Evolutionary conservation across 108 stramenopile species (phyloP), one percentile per base, ranked within the genome.

Genomic region (Hondaea fermentalgiana): DNA sequence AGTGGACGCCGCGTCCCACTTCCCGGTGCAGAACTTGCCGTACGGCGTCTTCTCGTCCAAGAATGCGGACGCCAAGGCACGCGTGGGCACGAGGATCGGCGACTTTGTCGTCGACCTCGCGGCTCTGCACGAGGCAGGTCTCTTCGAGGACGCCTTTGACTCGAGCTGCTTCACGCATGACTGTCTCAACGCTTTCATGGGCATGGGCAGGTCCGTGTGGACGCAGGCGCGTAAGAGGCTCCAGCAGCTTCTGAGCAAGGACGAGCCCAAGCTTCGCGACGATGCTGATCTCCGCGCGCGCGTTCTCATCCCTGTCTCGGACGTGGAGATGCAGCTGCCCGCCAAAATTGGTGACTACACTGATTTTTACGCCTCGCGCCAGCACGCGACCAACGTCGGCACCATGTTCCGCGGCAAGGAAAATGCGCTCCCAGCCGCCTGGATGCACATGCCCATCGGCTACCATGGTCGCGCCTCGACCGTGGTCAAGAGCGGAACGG

Each of bases 331-430:
- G 91, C 94, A 95, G 57, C 89, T 98, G 17, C 97, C 97, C 8
- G 94, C 95, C 53, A 72, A 76, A 5, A 96, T 98, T 72, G 96
- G 96, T 19, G 96, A 97, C 72, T 98, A 97, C 91, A 97, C 97
- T 21, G 97, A 97, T 72, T 98, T 97, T 88, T 98, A 98, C 91
- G 92, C 93, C 23, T 95, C 95, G n/a, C 93, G 96, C 5, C 96
- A 97, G 88, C 97, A 98, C 92, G 97, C 97, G 4, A 97, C 96
- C 42, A 98, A 98, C 91, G 91, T 97, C 23, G 96, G 96, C 5
- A 96, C 91, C 83, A 97, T 97, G 96, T 97, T 96, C 88, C 95
- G 97, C 14, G 97, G 97, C 45, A 95, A 93, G 55, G 96, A 97
- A 28, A 95, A 96, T 89, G 97, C 97, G 14, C 93, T 97, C 58